phyloP scores from a whole-genome alignment of 805 yeast genomes.

The Candida nemodendra region DNA sequence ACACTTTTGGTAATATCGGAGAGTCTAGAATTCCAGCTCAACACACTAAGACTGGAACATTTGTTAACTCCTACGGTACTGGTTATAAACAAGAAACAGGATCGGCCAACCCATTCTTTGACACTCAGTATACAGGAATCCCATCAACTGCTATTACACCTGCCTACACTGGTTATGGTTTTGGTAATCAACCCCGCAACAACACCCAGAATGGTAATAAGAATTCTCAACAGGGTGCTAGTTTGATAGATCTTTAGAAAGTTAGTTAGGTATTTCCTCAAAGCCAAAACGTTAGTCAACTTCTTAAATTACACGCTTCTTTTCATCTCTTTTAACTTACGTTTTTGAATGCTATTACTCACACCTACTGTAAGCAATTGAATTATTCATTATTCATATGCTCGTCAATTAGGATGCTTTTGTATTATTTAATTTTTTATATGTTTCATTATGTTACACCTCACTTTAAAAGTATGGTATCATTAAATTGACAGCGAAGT shows the following conservation, averaged over 20 bases:
- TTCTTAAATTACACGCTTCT: no score
- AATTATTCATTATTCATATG: no score
- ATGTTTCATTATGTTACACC: no score
- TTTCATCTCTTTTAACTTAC: no score
- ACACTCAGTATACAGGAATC: constrained; percentile 71
- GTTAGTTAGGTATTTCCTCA: no score
- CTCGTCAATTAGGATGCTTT: no score
- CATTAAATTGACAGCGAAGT: no score
- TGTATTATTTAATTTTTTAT: no score
- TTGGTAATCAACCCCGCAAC: constrained; percentile 68
- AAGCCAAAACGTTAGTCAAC: no score
- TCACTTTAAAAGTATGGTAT: no score
- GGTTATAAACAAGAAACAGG: constrained; percentile 58
- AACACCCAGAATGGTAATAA: constrained; percentile 28
- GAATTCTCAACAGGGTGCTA: constrained; percentile 20
- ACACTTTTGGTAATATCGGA: constrained; percentile 90
- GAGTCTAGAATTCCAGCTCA: constrained; percentile 87
- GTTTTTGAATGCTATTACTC: no score
- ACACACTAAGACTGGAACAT: constrained; percentile 77
- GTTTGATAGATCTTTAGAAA: constrained; percentile 32
- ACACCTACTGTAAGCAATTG: no score
- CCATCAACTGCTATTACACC: constrained; percentile 67
- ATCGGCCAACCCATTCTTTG: constrained; percentile 60
- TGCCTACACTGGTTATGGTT: constrained; percentile 90
- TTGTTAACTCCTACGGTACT: constrained; percentile 86